phyloP scores from a whole-genome alignment of 78 protist genomes.

The slime mould (Dictyostelium discoideum) region dicty_2.7 NC_007089.4:2062501-2063000 shows the following conservation, averaged over 20 bases:
- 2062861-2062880: not conserved
- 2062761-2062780: not conserved
- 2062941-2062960: too few species aligned
- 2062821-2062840: not conserved
- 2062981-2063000: constrained; percentile 17
- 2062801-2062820: not conserved
- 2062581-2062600: too few species aligned
- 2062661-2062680: not conserved
- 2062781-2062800: not conserved
- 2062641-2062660: too few species aligned
- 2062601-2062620: too few species aligned
- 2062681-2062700: not conserved
- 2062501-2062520: too few species aligned
- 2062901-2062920: not conserved
- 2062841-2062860: not conserved
- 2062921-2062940: not conserved
- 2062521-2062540: too few species aligned
- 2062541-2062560: too few species aligned
- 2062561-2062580: too few species aligned
- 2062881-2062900: not conserved
- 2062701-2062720: not conserved
- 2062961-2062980: not conserved
- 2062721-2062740: not conserved
- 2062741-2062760: not conserved
- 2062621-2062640: too few species aligned